phyloP scores from a whole-genome alignment of 1,139 yeast species.

The Insectozyma bohioensis region DNA sequence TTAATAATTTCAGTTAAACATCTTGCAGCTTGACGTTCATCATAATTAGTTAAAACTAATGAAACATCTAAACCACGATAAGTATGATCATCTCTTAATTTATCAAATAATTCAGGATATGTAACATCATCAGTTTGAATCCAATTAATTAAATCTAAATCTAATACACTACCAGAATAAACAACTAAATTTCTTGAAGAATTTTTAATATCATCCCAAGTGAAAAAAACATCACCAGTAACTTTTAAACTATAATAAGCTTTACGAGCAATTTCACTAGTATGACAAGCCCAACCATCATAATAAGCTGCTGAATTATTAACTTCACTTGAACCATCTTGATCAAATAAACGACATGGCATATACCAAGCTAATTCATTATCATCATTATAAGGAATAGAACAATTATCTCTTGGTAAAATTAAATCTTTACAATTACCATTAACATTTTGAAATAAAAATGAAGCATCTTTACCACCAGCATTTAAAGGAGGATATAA shows the following conservation, averaged over 20 bases:
- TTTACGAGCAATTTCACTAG: slow-evolving; percentile 64
- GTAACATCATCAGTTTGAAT: slow-evolving; percentile 63
- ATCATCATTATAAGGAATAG: slow-evolving; percentile 65
- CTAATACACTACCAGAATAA: slow-evolving; percentile 84
- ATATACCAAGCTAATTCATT: slow-evolving; percentile 89
- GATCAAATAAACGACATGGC: slow-evolving; percentile 77
- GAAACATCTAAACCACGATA: slow-evolving; percentile 82
- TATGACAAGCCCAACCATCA: slow-evolving; percentile 90
- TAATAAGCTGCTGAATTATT: slow-evolving; percentile 64
- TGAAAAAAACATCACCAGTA: slow-evolving; percentile 77
- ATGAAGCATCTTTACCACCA: slow-evolving; percentile 87
- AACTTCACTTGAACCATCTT: slow-evolving; percentile 69
- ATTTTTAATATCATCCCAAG: slow-evolving; percentile 84
- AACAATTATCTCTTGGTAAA: slow-evolving; percentile 65
- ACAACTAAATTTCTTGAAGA: slow-evolving; percentile 78
- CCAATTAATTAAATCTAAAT: slow-evolving; percentile 75
- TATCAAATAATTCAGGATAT: slow-evolving; percentile 71
- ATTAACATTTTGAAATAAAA: slow-evolving; percentile 91
- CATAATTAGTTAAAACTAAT: slow-evolving; percentile 64
- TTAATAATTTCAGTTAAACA: slow-evolving; percentile 86
- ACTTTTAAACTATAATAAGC: slow-evolving; percentile 62
- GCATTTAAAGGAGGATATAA: slow-evolving; percentile 84
- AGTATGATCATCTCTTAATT: slow-evolving; percentile 52
- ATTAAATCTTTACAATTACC: slow-evolving; percentile 87
- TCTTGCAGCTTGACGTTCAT: slow-evolving; percentile 69